Evolutionary conservation across 495 filamentous ascomycete species (phyloP), one percentile per base, ranked within the genome.

Genomic region (Neurospora sp.): DNA sequence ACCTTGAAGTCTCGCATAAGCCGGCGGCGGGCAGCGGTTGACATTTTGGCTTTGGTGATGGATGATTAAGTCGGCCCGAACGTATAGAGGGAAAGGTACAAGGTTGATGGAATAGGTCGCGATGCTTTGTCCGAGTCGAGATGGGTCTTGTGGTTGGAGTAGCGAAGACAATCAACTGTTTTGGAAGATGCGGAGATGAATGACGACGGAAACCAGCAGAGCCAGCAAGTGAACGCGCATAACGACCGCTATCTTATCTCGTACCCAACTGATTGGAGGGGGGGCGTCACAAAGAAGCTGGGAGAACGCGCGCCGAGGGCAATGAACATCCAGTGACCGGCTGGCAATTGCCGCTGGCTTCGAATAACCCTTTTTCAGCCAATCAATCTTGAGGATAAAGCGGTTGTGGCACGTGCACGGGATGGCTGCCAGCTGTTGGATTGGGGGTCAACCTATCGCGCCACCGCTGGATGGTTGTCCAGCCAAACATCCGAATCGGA

Each of bases 1-100:
- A 97, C 95, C 93, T 97, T 98, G 87, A 98, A 97, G 86, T 98
- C 95, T 77, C 95, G 91, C 95, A 98, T 98, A 78, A 98, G 87
- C 82, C 95, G 94, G 78, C 95, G 93, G 78, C 95, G 93, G 73
- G 95, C 95, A 76, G 94, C 90, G 75, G 95, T 97, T 77, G 95
- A 97, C 95, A 98, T 98, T 70, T 49, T 86, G 80, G 60, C 60
- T 62, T 35, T 35, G 54, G 23, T 66, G 54, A 66, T 66, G 14
- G 54, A 9, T 35, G 5, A 35, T 66, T 7, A 10, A 9, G 31
- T 66, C 27, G 54, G 27, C 49, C 6, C 12, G 3, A 35, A 31
- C 23, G 54, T 62, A 35, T 62, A 7, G 54, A 37, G 31, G 12
- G 54, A 31, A 31, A 16, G 49, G 2, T 62, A 16, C 54, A 62